These are phyloP conservation scores for Aureobasidium sp. DNA, from an alignment of 2,329 filamentous ascomycete species.

Conservation along the genomic window DNA sequence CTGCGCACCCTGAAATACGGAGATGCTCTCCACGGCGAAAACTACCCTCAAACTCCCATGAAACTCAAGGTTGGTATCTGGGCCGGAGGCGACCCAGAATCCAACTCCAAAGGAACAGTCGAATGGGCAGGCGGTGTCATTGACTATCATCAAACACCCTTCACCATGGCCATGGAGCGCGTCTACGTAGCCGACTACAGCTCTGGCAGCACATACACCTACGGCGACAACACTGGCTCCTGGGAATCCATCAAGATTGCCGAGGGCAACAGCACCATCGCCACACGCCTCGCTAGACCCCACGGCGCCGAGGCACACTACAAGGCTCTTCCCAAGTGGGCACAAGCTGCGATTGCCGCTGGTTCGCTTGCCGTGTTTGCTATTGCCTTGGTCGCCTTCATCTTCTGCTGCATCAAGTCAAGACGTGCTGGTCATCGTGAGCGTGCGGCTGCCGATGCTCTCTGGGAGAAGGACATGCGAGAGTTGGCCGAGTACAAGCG, in stretches of 20 bases:
- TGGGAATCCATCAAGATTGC: conserved; percentile 40
- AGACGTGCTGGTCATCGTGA: conserved; percentile 43
- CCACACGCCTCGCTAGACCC: conserved; percentile 29
- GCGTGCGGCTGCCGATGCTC: conserved; percentile 38
- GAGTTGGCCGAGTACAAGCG: conserved; percentile 22
- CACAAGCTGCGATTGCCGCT: conserved; percentile 42
- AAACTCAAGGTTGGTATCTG: conserved; percentile 64
- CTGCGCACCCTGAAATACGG: conserved; percentile 52
- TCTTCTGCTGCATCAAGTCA: conserved; percentile 43
- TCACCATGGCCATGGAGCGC: conserved; percentile 28
- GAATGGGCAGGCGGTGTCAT: conserved; percentile 31
- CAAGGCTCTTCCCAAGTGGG: conserved; percentile 36
- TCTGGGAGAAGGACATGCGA: conserved; percentile 34
- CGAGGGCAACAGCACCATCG: conserved; percentile 29
- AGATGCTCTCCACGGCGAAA: conserved; percentile 43
- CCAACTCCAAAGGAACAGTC: conserved; percentile 30
- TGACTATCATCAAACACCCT: conserved; percentile 28
- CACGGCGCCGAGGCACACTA: conserved; percentile 32
- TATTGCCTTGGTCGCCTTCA: conserved; percentile 26
- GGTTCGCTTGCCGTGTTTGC: conserved; percentile 35
- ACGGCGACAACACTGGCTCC: conserved; percentile 31
- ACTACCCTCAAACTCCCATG: conserved; percentile 74
- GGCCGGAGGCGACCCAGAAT: conserved; percentile 79
- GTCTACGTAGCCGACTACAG: conserved; percentile 28
- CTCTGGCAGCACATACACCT: conserved; percentile 32